These are phyloP conservation scores for Hondaea fermentalgiana DNA, from an alignment of 108 stramenopile genomes.

Conservation along the genomic window DNA sequence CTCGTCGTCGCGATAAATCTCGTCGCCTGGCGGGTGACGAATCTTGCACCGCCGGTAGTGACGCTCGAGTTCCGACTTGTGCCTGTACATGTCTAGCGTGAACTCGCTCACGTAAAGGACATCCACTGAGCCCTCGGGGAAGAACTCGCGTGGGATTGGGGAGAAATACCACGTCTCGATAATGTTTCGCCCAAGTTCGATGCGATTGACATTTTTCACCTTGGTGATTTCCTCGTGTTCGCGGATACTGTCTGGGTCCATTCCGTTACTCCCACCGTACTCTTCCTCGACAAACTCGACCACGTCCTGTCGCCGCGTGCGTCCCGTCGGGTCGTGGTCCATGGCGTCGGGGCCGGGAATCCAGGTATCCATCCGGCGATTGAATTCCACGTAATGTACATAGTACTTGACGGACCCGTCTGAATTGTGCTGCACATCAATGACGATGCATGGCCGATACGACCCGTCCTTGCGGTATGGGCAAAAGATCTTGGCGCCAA, in stretches of 20 bases:
- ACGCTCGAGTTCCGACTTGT: constrained; percentile 75
- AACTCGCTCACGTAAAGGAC: constrained; percentile 94
- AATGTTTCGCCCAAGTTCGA: constrained; percentile 76
- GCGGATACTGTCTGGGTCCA: constrained; percentile 18
- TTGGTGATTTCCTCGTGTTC: constrained; percentile 99
- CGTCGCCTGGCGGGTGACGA: constrained; percentile 80
- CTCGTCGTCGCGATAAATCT: constrained; percentile 74
- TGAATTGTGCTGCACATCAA: neutral
- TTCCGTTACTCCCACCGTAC: constrained; percentile 15
- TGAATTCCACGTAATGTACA: constrained; percentile 4
- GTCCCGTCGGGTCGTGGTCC: neutral
- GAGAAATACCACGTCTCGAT: constrained; percentile 98
- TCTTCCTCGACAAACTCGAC: constrained; percentile 2
- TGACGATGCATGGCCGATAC: neutral
- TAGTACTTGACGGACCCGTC: neutral
- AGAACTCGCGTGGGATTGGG: constrained; percentile 87
- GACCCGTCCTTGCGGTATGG: neutral
- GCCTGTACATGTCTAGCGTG: constrained; percentile 77
- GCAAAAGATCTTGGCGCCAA: neutral
- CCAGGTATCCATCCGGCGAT: constrained; percentile 27
- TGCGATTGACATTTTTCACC: constrained; percentile 92
- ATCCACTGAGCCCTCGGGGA: constrained; percentile 67
- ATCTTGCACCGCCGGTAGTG: constrained; percentile 48
- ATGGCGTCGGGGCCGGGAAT: neutral
- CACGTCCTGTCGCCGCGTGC: neutral